Conservation (phyloP, 768 basidiomycete species). For the Exidia glandulosa region DNA sequence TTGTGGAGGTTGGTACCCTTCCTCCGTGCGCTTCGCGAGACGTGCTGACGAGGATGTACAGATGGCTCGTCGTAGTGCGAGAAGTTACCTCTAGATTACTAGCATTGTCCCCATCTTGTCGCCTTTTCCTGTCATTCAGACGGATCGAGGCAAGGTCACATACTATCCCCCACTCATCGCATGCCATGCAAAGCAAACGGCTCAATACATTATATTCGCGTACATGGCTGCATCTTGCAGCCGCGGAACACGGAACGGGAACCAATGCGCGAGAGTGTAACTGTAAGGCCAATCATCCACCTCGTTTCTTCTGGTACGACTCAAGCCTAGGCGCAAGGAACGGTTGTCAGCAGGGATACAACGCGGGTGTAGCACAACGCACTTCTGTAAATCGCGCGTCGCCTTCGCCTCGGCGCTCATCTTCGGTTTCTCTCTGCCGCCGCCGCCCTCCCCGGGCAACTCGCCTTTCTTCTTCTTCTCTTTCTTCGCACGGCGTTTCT, state of each 20-base stretch:
- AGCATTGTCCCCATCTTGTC: neutral
- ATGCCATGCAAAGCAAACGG: too few relatives aligned
- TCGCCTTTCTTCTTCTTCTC: slow-evolving; percentile 51
- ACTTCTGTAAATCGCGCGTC: slow-evolving; percentile 51
- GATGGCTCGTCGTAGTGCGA: slow-evolving; percentile 8
- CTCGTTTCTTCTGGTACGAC: too few relatives aligned
- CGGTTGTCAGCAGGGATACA: too few relatives aligned
- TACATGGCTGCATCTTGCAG: too few relatives aligned
- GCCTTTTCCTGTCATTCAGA: neutral
- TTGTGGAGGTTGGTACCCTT: slow-evolving; percentile 71
- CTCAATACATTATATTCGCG: too few relatives aligned
- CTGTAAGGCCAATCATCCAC: too few relatives aligned
- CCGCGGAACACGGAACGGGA: too few relatives aligned
- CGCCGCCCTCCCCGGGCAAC: slow-evolving; percentile 24
- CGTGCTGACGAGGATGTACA: neutral
- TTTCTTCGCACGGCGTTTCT: slow-evolving; percentile 64
- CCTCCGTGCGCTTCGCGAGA: neutral
- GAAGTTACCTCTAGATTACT: slow-evolving; percentile 5
- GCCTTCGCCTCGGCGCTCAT: slow-evolving; percentile 34
- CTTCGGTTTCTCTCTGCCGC: slow-evolving; percentile 25
- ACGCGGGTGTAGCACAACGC: too few relatives aligned
- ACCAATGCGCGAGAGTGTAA: too few relatives aligned
- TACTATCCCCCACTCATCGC: neutral
- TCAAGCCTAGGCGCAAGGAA: too few relatives aligned
- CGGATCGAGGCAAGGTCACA: too few relatives aligned